A percentile compares a stretch with the other conserved stretches of the same genome.
Evolutionary conservation across 306 rosid species (phyloP).

Genomic region (Oemleria cerasiformis): DNA sequence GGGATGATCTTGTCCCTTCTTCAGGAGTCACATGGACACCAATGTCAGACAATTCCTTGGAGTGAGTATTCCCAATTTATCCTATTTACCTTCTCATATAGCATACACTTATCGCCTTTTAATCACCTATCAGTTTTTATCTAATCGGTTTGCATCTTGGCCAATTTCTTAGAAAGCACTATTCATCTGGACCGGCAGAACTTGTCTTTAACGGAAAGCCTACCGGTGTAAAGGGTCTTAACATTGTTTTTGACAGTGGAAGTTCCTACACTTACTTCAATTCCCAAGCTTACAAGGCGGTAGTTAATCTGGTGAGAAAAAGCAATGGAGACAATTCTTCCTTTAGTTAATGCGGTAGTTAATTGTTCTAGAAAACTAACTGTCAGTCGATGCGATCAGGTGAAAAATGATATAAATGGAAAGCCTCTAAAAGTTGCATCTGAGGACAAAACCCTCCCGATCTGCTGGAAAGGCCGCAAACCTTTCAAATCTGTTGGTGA

Average conservation of each 20-base stretch:
- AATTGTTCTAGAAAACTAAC: conserved; percentile 5
- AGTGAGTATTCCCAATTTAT: conserved; percentile 37
- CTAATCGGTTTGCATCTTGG: background rate
- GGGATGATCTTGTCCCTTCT: conserved; percentile 49
- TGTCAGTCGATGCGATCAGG: conserved; percentile 34
- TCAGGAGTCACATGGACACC: conserved; percentile 62
- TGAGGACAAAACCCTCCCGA: conserved; percentile 45
- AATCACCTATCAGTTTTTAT: background rate
- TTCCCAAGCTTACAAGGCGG: conserved; percentile 37
- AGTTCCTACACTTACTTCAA: conserved; percentile 81
- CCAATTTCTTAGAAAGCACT: conserved; percentile 40
- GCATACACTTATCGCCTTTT: background rate
- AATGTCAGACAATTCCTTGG: conserved; percentile 25
- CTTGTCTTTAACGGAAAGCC: conserved; percentile 49
- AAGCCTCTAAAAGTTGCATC: conserved; percentile 44
- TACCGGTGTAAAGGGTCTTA: conserved; percentile 46
- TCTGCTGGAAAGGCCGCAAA: conserved; percentile 79
- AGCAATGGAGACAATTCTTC: background rate
- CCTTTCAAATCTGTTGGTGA: conserved; percentile 53
- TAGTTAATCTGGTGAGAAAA: conserved; percentile 51
- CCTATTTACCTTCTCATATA: conserved; percentile 11
- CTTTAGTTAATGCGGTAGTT: background rate
- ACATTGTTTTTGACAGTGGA: conserved; percentile 75
- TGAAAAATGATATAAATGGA: conserved; percentile 48
- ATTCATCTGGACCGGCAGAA: conserved; percentile 68